Base-by-base conservation (phyloP, 352 stramenopile genomes). In the Phytophthora brassicae region DNA sequence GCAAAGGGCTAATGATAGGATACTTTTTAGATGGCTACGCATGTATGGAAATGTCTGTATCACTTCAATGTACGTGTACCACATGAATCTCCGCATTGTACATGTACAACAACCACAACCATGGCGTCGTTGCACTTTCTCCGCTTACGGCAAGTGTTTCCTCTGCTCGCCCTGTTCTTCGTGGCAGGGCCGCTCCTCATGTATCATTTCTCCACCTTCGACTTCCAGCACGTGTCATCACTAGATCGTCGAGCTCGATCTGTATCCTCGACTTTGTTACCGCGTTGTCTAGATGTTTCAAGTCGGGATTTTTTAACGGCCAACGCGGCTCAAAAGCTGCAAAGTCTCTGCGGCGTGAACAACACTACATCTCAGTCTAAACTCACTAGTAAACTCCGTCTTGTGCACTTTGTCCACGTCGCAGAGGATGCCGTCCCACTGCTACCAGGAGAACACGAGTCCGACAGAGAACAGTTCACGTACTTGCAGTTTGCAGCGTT, bases 391-490 rank as follows among this genome's bases (percentile, higher is more conserved):
- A 53, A 48, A 22, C 12, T 53, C 14, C 42, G 62, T 29, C 45
- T 79, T 12, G 60, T 77, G 22, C 73, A 82, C 53, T 79, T 79
- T 42, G 51, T 72, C 2, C 49, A 82, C 41, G 66, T 77, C 12
- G 48, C 67, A 19, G 35, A 72, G 31, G 48, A 74, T 43, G 56
- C 51, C 7, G 48, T 81, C n/a, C 61, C 60, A 16, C 19, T 58
- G 1, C 43, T 22, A 17, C 29, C 41, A 7, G 53, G 24, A 2
- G 57, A 59, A 16, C 39, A 33, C 14, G 42, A 62, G 16, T 14
- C 28, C 14, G 36, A 56, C 24, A 56, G 31, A 16, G 73, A 77
- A 28, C 28, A 56, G 23, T 74, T 82, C 47, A 62, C 73, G 46
- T 79, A 75, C 46, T 17, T 79, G n/a, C 58, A 79, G 43, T 79